Evolutionary conservation across 805 yeast genomes (phyloP).

Genomic region (Candida nemodendra): DNA sequence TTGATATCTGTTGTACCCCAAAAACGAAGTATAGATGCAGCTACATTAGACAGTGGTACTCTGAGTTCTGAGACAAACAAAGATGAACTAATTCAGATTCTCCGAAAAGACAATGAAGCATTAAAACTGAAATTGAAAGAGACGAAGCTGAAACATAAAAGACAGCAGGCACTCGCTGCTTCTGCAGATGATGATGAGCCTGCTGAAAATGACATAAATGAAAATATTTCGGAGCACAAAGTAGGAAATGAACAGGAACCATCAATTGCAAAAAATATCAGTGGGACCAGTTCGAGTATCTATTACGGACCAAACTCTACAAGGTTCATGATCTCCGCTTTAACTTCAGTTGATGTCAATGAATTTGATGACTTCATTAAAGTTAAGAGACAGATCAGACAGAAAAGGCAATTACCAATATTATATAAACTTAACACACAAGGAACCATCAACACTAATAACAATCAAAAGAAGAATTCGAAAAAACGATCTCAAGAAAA

Average conservation of each 20-base stretch:
- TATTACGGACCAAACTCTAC: constrained; percentile 55
- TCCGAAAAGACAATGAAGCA: constrained; percentile 30
- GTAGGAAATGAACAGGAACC: too few species aligned
- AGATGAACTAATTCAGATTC: constrained; percentile 9
- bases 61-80: constrained; percentile 11
- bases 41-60: background rate
- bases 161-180: constrained; percentile 15
- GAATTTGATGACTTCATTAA: constrained; percentile 30
- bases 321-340: constrained; percentile 42
- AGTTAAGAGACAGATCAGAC: constrained; percentile 30
- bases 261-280: too few species aligned
- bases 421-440: constrained; percentile 11
- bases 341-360: constrained; percentile 25
- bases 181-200: constrained; percentile 13
- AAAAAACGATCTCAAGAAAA: constrained; percentile 30
- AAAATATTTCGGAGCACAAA: background rate
- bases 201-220: constrained; percentile 1
- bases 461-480: constrained; percentile 7
- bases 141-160: constrained; percentile 22
- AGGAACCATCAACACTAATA: too few species aligned
- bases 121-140: constrained; percentile 28
- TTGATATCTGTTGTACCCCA: background rate
- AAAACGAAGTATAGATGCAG: background rate
- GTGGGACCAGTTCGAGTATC: constrained; percentile 14
- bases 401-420: constrained; percentile 29